Evolutionary conservation across 768 basidiomycete genomes (phyloP), one percentile per base, ranked within the genome.

Genomic region (Collybiopsis luxurians): DNA sequence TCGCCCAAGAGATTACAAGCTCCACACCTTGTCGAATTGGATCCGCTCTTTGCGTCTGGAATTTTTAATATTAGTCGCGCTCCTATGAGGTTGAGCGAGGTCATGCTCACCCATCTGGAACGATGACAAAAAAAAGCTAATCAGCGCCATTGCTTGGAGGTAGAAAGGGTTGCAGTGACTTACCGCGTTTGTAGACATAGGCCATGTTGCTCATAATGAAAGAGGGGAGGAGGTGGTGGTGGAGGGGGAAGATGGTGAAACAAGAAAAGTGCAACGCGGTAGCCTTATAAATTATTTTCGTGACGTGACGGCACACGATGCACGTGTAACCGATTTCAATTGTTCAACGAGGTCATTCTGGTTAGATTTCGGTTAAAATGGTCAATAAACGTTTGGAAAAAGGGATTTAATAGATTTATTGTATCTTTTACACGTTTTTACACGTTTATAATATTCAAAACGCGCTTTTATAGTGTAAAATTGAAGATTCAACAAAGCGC

Each of bases 41-140:
- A 96, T 90, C 68, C 85, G 88, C 73, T 96, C 94, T 73, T 93
- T 94, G 61, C 93, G 91, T 57, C 87, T 87, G 61, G 10, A 63
- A 46, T 0, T 12, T 13, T 42, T 31, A 56, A 57, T 61, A 27
- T 58, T 59, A 23, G 53, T 70, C 74, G 75, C 75, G 73, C 69
- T 59, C 47, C 43, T 62, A 68, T 72, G 73, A 74, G 75, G 19
- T 55, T 17, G 5, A 23, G n/a, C n/a, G 23, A 53, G 24, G 15
- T 26, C 26, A 42, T 4, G 5, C 53, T 42, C 38, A 59, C 58
- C 58, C 58, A 52, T 67, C 45, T 58, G 46, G 27, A 44, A 34
- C 80, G 71, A 81, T 79, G 80, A 59, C 36, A 27, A 58, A 59
- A 24, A 39, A 12, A 13, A 60, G 53, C n/a, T n/a, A n/a, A n/a